Evolutionary conservation across 768 basidiomycete species (phyloP), one percentile per base, ranked within the genome.

Genomic region (Ramaria sp.): DNA sequence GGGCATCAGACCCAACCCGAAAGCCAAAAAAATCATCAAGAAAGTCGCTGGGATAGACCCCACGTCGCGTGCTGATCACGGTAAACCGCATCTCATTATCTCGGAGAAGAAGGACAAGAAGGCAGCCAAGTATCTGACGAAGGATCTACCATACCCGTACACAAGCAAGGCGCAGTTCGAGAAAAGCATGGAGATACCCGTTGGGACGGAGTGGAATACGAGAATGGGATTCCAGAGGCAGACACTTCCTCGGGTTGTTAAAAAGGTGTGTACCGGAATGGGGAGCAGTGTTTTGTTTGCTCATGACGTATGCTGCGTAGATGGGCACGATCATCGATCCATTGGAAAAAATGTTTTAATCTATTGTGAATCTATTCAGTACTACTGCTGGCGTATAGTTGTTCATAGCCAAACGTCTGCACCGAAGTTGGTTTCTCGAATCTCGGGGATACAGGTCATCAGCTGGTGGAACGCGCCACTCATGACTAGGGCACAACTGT

Each of bases 31-130:
- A 58, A 78, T 86, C 54, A 78, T 94, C 68, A 91, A 91, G 65
- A 84, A 86, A 64, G 71, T 91, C 27, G 79, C 89, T 0, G 94
- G 95, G 15, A 75, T 97, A 61, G 83, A 86, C 61, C 86, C 90
- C 0, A 74, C 75, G 17, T 72, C 82, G 50, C 89, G 96, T 45
- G 84, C 86, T 13, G 96, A 99, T 69, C 85, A 84, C 64, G 76
- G 77, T 59, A 91, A 91, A 65, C 78, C 83, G 11, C 86, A 96
- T 67, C 81, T 98, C 65, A 96, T 99, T 73, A 89, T 99, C 64
- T 92, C 91, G 1, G 95, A 99, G 71, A 91, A 87, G 70, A 83
- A 84, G 58, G 95, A 98, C 73, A 91, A 91, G 73, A 96, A 96
- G 68, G 93, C 90, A 0, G 73, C 82, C 15, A 89, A 91, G 71